Evolutionary conservation across 805 yeast genomes (phyloP).

Genomic region (Nematodospora valgi): DNA sequence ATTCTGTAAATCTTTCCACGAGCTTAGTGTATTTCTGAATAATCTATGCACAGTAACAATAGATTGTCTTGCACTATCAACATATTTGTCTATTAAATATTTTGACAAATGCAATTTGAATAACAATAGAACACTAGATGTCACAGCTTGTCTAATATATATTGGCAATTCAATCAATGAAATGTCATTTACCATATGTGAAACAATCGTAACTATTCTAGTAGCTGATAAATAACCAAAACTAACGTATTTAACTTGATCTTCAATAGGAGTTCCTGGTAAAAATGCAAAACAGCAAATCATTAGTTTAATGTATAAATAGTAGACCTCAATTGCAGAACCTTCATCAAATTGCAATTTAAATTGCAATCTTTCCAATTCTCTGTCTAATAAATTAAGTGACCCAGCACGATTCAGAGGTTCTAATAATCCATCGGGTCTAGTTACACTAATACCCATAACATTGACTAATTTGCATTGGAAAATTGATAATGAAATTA

Average conservation of each 20-base stretch:
- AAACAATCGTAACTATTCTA: slow-evolving; percentile 71
- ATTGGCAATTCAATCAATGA: slow-evolving; percentile 83
- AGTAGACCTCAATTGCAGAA: slow-evolving; percentile 70
- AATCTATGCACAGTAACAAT: slow-evolving; percentile 90
- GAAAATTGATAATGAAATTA: slow-evolving; percentile 72
- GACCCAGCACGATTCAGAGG: slow-evolving; percentile 80
- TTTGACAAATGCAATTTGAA: slow-evolving; percentile 83
- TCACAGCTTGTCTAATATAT: slow-evolving; percentile 80
- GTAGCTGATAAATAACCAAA: slow-evolving; percentile 81
- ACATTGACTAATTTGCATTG: slow-evolving; percentile 80
- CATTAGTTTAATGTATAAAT: slow-evolving; percentile 72
- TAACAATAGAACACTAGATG: slow-evolving; percentile 72
- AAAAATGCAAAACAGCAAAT: slow-evolving; percentile 86
- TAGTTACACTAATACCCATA: slow-evolving; percentile 80
- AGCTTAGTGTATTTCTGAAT: slow-evolving; percentile 80
- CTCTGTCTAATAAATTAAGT: slow-evolving; percentile 71
- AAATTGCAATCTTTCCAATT: slow-evolving; percentile 67
- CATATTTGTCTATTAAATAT: slow-evolving; percentile 63
- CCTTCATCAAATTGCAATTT: slow-evolving; percentile 63
- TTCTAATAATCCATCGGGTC: slow-evolving; percentile 87
- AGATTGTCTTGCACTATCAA: slow-evolving; percentile 88
- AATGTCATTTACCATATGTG: slow-evolving; percentile 55
- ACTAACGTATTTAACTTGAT: slow-evolving; percentile 80
- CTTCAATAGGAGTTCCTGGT: slow-evolving; percentile 86
- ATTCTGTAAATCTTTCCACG: slow-evolving; percentile 88